A percentile compares a stretch with the other conserved stretches of the same genome.
phyloP scores from a whole-genome alignment of 352 stramenopile genomes.

The Phytophthora agathidicida region DNA sequence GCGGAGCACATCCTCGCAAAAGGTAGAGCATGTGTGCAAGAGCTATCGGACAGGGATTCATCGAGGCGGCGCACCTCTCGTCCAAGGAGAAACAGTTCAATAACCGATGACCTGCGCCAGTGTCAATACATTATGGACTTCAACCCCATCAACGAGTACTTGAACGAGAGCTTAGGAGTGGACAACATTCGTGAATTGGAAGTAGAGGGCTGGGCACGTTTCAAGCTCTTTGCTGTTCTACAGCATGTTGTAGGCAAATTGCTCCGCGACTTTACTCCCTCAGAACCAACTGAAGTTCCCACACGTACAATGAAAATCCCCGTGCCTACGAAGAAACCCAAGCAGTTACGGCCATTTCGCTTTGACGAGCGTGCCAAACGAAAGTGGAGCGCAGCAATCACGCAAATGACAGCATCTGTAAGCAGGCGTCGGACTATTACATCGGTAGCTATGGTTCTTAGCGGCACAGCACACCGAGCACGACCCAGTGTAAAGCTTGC shows the following conservation, averaged over 20 bases:
- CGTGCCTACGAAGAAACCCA: background rate
- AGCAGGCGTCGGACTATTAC: conserved; percentile 20
- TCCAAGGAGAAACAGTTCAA: too few relatives aligned
- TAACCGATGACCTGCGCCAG: conserved; percentile 2
- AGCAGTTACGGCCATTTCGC: conserved; percentile 19
- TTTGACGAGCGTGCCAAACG: conserved; percentile 19
- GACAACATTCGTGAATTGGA: conserved; percentile 43
- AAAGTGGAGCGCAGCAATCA: conserved; percentile 27
- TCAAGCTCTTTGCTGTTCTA: conserved; percentile 43
- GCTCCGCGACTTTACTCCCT: conserved; percentile 36
- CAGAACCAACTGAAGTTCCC: background rate
- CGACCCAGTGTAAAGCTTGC: conserved; percentile 5
- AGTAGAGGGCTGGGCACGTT: conserved; percentile 54
- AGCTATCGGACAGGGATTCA: conserved; percentile 3
- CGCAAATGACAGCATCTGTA: conserved; percentile 24
- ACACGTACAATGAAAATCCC: background rate
- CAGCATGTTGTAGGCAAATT: conserved; percentile 34
- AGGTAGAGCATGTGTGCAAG: background rate
- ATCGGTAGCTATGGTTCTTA: background rate
- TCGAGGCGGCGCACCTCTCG: background rate
- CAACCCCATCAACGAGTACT: conserved; percentile 59
- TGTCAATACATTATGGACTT: conserved; percentile 51
- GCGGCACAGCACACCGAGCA: background rate
- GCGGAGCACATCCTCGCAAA: conserved; percentile 13
- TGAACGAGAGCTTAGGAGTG: conserved; percentile 37